phyloP scores from a whole-genome alignment of 1,284 basidiomycete genomes.

The Cryptococcus deneoformans region DNA sequence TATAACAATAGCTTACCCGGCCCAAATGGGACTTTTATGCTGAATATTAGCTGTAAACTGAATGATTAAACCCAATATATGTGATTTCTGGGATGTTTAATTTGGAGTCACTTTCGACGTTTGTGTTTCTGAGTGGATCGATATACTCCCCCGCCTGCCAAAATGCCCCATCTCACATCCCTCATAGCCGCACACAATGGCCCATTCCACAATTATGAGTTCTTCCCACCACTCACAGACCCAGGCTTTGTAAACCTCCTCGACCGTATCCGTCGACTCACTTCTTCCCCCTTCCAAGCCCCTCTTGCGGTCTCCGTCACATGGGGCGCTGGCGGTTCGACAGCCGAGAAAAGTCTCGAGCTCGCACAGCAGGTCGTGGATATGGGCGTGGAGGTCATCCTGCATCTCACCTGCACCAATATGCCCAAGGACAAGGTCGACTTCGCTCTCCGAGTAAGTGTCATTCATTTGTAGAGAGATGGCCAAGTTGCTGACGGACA shows the following conservation, averaged over 20 bases:
- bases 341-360: conserved; percentile 82
- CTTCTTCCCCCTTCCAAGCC: conserved; percentile 51
- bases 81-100: too few relatives aligned
- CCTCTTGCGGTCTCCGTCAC: conserved; percentile 85
- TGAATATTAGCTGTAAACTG: too few relatives aligned
- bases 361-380: conserved; percentile 65
- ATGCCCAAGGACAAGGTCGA: conserved; percentile 88
- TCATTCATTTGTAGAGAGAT: background rate
- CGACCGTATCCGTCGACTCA: conserved; percentile 71
- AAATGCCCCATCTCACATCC: conserved; percentile 16
- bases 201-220: conserved; percentile 86
- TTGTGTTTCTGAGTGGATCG: too few relatives aligned
- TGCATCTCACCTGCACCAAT: conserved; percentile 98
- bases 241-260: conserved; percentile 86
- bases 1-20: too few relatives aligned
- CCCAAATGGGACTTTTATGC: too few relatives aligned
- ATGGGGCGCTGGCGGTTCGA: conserved; percentile 96
- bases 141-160: too few relatives aligned
- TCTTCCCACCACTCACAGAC: conserved; percentile 93
- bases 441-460: conserved; percentile 68
- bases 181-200: conserved; percentile 13
- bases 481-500: background rate
- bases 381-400: conserved; percentile 63
- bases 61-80: too few relatives aligned
- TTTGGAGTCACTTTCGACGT: too few relatives aligned